Evolutionary conservation across 2,329 filamentous ascomycete species (phyloP).

Genomic region (Fusarium begoniae): DNA sequence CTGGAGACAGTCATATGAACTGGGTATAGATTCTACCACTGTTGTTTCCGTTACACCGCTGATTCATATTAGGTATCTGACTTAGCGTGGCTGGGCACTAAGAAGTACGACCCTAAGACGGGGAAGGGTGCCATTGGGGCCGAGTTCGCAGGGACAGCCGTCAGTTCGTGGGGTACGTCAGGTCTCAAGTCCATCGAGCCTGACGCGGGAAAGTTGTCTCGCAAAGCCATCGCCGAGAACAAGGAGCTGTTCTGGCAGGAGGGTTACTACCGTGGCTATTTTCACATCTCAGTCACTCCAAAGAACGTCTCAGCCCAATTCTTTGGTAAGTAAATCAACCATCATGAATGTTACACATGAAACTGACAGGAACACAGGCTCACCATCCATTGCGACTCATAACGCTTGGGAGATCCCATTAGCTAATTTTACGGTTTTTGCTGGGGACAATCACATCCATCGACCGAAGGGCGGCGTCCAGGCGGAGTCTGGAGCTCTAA

Average conservation of each 20-base stretch:
- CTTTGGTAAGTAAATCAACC: background rate
- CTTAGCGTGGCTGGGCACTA: background rate
- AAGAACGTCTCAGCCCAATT: background rate
- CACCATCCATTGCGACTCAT: background rate
- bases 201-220: background rate
- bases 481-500: background rate
- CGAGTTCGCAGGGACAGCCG: background rate
- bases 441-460: background rate
- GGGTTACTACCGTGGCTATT: background rate
- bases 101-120: background rate
- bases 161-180: background rate
- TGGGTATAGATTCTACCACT: background rate
- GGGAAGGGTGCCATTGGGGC: background rate
- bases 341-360: rapidly evolving
- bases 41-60: background rate
- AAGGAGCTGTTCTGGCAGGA: background rate
- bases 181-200: background rate
- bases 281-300: background rate
- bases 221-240: background rate
- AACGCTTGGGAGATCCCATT: background rate
- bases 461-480: background rate
- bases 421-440: background rate
- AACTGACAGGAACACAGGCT: background rate
- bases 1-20: background rate
- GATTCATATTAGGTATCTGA: background rate